A percentile compares a stretch with the other conserved stretches of the same genome.
Evolutionary conservation across 768 basidiomycete species (phyloP).

Genomic region (Hygrocybe coccinea): DNA sequence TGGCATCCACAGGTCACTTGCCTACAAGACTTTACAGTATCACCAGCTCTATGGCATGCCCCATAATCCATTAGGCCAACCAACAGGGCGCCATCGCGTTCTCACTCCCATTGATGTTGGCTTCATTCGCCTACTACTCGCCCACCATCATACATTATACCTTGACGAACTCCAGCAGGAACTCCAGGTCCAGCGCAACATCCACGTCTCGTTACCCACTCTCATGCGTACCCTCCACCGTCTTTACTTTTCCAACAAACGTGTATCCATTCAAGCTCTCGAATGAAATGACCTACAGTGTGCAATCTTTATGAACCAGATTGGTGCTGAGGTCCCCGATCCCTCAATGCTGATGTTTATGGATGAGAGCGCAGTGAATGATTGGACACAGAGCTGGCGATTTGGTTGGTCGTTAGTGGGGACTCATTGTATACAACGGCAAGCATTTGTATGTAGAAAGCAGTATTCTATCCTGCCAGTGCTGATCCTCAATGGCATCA

Average conservation of each 20-base stretch:
- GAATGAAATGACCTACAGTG: constrained; percentile 3
- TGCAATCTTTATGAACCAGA: constrained; percentile 1
- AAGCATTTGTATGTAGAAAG: constrained; percentile 22
- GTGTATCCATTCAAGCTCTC: neutral
- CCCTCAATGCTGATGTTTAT: constrained; percentile 15
- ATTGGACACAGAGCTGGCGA: constrained; percentile 15
- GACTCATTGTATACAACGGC: constrained; percentile 17
- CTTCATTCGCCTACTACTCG: constrained; percentile 1
- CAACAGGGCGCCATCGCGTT: neutral
- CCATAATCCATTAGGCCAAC: constrained; percentile 3
- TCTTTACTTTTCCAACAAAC: constrained; percentile 1
- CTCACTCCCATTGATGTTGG: constrained; percentile 9
- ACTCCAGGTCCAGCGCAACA: neutral
- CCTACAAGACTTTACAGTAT: constrained; percentile 7
- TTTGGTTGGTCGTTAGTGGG: constrained; percentile 16
- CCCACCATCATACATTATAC: constrained; percentile 7
- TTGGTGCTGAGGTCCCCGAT: neutral
- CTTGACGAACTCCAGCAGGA: constrained; percentile 1
- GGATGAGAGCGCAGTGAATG: constrained; percentile 27
- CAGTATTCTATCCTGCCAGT: constrained; percentile 28
- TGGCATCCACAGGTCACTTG: constrained; percentile 17
- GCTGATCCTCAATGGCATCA: constrained; percentile 25
- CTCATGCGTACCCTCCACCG: neutral
- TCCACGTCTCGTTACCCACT: neutral
- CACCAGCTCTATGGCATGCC: neutral